Percentiles rank a stretch among this genome's conserved stretches.
Evolutionary conservation across 2,329 filamentous ascomycete species (phyloP).

Genomic region (Colletotrichum orchidophilum): DNA sequence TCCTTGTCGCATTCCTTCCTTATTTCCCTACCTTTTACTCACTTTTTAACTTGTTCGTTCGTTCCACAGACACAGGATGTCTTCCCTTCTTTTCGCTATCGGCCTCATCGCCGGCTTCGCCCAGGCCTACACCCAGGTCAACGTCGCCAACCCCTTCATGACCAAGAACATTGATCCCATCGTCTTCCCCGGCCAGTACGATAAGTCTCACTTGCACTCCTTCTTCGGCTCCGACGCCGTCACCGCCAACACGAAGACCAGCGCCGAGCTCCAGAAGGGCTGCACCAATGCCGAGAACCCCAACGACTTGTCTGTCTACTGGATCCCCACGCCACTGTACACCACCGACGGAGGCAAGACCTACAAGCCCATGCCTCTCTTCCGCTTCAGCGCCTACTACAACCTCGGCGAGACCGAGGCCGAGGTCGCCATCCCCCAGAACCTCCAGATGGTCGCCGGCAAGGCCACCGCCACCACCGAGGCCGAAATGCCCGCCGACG

Average conservation of each 20-base stretch:
- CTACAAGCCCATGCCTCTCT: constrained; percentile 44
- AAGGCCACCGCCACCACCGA: constrained; percentile 52
- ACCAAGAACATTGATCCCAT: constrained; percentile 47
- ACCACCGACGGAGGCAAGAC: constrained; percentile 43
- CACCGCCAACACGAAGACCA: constrained; percentile 43
- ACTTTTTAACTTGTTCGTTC: not conserved
- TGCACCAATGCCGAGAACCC: constrained; percentile 57
- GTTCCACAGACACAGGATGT: constrained; percentile 33
- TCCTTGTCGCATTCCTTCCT: not conserved
- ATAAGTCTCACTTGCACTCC: constrained; percentile 45
- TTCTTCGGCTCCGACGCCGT: constrained; percentile 48
- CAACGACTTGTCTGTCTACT: constrained; percentile 58
- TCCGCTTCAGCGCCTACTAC: constrained; percentile 58
- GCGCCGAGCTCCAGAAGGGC: constrained; percentile 50
- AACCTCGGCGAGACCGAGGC: constrained; percentile 48
- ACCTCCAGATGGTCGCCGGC: constrained; percentile 52
- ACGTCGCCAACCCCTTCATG: constrained; percentile 40
- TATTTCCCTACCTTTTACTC: not conserved
- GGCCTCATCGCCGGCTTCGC: constrained; percentile 30
- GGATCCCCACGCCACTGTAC: constrained; percentile 53
- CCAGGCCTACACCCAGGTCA: constrained; percentile 40
- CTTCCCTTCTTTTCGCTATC: constrained; percentile 28
- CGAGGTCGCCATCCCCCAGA: constrained; percentile 56
- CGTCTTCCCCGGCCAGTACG: constrained; percentile 43
- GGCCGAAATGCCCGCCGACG: constrained; percentile 39